Evolutionary conservation across 192 early-diverging fungal species (phyloP).

Genomic region (Coemansia guatemalensis): DNA sequence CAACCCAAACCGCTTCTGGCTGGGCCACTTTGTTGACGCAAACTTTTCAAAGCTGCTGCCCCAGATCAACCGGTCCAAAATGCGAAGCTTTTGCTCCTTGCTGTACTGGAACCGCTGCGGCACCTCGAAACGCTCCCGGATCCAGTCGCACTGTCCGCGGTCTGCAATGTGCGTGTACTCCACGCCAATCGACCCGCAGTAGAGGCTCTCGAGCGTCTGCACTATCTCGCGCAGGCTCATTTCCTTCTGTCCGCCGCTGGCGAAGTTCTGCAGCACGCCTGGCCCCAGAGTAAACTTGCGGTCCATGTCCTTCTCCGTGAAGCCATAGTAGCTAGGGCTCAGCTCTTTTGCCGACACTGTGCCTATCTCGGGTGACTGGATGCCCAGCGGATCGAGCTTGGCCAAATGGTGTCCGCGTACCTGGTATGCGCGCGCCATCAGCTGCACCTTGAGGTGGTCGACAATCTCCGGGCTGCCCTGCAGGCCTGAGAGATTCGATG

Average conservation of each 20-base stretch:
- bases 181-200: slow-evolving; percentile 92
- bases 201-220: slow-evolving; percentile 74
- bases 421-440: slow-evolving; percentile 94
- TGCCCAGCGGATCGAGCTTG: slow-evolving; percentile 92
- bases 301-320: slow-evolving; percentile 89
- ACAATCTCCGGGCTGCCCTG: slow-evolving; percentile 74
- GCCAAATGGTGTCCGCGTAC: slow-evolving; percentile 96
- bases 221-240: slow-evolving; percentile 93
- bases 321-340: slow-evolving; percentile 87
- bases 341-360: slow-evolving; percentile 74
- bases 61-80: slow-evolving; percentile 97
- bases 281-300: slow-evolving; percentile 90
- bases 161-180: slow-evolving; percentile 99
- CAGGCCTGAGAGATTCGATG: slow-evolving; percentile 43
- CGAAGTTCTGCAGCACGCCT: slow-evolving; percentile 91
- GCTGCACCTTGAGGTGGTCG: slow-evolving; percentile 98
- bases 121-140: slow-evolving; percentile 87
- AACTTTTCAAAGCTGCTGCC: slow-evolving; percentile 96
- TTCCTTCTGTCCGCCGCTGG: slow-evolving; percentile 61
- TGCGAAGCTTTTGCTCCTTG: slow-evolving; percentile 85
- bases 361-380: slow-evolving; percentile 62
- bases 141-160: slow-evolving; percentile 96
- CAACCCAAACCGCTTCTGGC: slow-evolving; percentile 96
- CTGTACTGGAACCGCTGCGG: slow-evolving; percentile 86
- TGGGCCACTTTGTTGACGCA: slow-evolving; percentile 94